A percentile compares a stretch with the other conserved stretches of the same genome.
Evolutionary conservation across 1,284 basidiomycete species (phyloP).

Genomic region (Gymnopus androsaceus): DNA sequence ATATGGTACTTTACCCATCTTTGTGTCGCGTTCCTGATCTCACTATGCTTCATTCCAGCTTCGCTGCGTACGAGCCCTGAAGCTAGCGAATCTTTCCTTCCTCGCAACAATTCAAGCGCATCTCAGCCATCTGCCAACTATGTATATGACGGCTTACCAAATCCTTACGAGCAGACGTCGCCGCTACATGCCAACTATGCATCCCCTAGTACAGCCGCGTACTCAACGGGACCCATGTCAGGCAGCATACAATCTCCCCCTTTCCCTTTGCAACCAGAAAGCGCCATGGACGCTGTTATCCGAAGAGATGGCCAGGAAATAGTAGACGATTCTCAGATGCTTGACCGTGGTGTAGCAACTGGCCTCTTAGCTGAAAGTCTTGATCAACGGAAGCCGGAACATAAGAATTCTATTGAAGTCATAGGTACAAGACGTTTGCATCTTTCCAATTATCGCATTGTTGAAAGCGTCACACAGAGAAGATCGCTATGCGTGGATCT

Average conservation of each 20-base stretch:
- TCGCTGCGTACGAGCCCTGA: conserved; percentile 10
- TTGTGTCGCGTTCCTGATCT: background rate
- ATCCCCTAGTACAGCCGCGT: background rate
- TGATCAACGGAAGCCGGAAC: background rate
- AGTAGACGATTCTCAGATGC: conserved; percentile 7
- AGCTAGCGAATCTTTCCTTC: background rate
- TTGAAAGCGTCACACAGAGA: background rate
- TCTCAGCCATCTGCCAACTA: background rate
- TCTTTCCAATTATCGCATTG: background rate
- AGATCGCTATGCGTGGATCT: conserved; percentile 3
- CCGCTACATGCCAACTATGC: background rate
- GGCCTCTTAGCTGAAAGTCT: conserved; percentile 9
- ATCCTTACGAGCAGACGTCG: background rate
- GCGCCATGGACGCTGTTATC: conserved; percentile 1
- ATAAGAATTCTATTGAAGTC: conserved; percentile 2
- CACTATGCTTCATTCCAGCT: background rate
- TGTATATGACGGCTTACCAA: conserved; percentile 8
- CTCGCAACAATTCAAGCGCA: background rate
- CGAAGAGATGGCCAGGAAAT: conserved; percentile 2
- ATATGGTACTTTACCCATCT: background rate
- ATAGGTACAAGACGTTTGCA: background rate
- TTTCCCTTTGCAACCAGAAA: background rate
- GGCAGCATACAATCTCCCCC: background rate
- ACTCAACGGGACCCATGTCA: background rate
- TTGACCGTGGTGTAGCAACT: conserved; percentile 8